Base-by-base conservation (phyloP, 2,329 filamentous ascomycete genomes). In the Fusarium anguioides region DNA sequence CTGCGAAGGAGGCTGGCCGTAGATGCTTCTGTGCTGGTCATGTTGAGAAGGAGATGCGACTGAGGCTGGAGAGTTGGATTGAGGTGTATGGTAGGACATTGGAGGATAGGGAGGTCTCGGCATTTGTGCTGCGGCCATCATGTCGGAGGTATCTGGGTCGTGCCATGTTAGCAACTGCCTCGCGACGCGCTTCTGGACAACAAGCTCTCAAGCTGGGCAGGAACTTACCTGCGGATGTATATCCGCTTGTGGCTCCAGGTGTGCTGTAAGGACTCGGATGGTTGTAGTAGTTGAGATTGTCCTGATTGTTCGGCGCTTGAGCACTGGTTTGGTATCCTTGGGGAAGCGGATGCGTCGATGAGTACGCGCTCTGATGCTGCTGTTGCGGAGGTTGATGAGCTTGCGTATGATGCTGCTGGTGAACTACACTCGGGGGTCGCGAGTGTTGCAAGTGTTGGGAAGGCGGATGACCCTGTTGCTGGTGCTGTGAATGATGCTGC, bases 61-160 rank as follows among this genome's bases (percentile, higher is more conserved):
- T 48, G 94, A 97, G 36, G 93, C 93, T 46, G 95, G 95, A 54
- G 95, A 97, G 80, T 95, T 97, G 56, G 94, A 97, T 81, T 97
- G 94, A 54, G 94, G 94, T 18, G 94, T 96, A 79, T 97, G 93
- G 78, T 97, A 97, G 29, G 85, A 86, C 76, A 97, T 97, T 62
- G 93, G 93, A 72, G 94, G 94, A 77, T 96, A 97, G 44, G 89
- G 87, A 72, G 90, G 88, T 78, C 90, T 88, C 79, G 93, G 91
- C 92, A 89, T 86, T 76, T 83, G 81, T 65, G 81, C 82, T 73
- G 87, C 84, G 81, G 89, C 90, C 85, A 87, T 90, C 83, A 89
- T 89, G 69, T 89, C 87, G 80, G 84, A 83, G 62, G 84, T 86
- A 75, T 88, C 86, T 87, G 64, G 18, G 44, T 50, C 36, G 53